These are phyloP conservation scores for Lepidium campestre DNA, from an alignment of 441 rosid genomes.

Conservation along the genomic window DNA sequence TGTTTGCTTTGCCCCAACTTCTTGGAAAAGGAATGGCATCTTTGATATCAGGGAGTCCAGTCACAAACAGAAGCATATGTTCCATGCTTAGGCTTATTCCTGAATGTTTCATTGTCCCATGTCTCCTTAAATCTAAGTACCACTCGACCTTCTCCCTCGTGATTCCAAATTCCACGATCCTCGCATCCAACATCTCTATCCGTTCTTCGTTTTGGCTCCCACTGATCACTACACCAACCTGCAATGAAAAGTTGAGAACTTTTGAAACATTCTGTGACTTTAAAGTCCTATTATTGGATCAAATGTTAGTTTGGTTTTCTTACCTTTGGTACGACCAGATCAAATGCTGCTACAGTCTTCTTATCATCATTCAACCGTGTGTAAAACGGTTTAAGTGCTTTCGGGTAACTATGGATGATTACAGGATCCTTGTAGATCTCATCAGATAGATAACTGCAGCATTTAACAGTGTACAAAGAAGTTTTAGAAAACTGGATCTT, in stretches of 20 bases:
- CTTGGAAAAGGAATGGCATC: slow-evolving; percentile 78
- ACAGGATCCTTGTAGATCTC: slow-evolving; percentile 57
- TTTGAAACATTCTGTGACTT: neutral
- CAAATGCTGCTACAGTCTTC: slow-evolving; percentile 83
- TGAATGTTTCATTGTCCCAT: slow-evolving; percentile 76
- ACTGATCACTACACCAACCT: slow-evolving; percentile 63
- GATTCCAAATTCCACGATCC: slow-evolving; percentile 54
- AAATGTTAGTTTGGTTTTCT: slow-evolving; percentile 1
- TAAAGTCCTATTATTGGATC: neutral
- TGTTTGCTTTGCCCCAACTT: slow-evolving; percentile 45
- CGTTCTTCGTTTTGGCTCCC: slow-evolving; percentile 93
- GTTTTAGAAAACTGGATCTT: neutral
- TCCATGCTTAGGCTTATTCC: slow-evolving; percentile 74
- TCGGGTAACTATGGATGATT: slow-evolving; percentile 62
- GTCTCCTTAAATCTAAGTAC: slow-evolving; percentile 77
- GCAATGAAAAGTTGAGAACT: slow-evolving; percentile 15
- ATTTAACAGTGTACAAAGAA: slow-evolving; percentile 4
- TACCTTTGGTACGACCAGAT: slow-evolving; percentile 78
- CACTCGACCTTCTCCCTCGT: slow-evolving; percentile 62
- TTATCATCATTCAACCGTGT: slow-evolving; percentile 66
- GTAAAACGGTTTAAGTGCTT: slow-evolving; percentile 62
- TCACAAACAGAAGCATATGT: slow-evolving; percentile 57
- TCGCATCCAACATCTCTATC: slow-evolving; percentile 35
- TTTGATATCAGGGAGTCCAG: slow-evolving; percentile 73
- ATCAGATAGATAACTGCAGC: slow-evolving; percentile 68